Evolutionary conservation across 108 stramenopile genomes (phyloP).

Genomic region (Nitzschia putrida): DNA sequence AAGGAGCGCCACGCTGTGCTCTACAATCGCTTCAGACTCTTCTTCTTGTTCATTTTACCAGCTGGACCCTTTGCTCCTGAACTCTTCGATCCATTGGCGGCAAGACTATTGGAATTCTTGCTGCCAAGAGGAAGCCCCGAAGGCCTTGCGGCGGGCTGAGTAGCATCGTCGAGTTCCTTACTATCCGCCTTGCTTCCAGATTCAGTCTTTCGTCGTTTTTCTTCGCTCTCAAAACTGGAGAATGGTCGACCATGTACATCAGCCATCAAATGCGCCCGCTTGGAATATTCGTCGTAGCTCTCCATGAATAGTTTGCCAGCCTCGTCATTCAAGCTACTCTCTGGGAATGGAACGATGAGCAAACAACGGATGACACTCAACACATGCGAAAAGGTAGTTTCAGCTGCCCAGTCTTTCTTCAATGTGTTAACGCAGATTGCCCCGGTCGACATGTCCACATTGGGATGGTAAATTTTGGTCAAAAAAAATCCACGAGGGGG

Average conservation of each 20-base stretch:
- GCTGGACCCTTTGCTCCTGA: slow-evolving; percentile 21
- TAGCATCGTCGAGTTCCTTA: slow-evolving; percentile 6
- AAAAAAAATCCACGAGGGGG: slow-evolving; percentile 97
- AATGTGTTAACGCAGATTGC: slow-evolving; percentile 99
- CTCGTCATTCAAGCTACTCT: slow-evolving; percentile 97
- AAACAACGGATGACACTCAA: slow-evolving; percentile 98
- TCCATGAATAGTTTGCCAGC: slow-evolving; percentile 99
- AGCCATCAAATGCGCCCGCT: slow-evolving; percentile 91
- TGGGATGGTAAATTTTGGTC: slow-evolving; percentile 99
- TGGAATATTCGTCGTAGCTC: slow-evolving; percentile 95
- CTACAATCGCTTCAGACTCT: slow-evolving; percentile 73
- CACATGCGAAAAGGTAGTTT: slow-evolving; percentile 89
- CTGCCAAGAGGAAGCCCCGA: slow-evolving; percentile 37
- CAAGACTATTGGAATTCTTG: slow-evolving; percentile 42
- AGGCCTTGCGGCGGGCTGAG: slow-evolving; percentile 17
- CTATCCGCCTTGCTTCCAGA: slow-evolving; percentile 13
- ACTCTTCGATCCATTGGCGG: slow-evolving; percentile 5
- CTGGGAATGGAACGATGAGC: slow-evolving; percentile 98
- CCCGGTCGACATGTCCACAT: slow-evolving; percentile 91
- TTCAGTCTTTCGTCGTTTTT: slow-evolving; percentile 22
- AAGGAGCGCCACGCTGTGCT: not conserved
- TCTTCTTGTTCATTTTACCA: slow-evolving; percentile 60
- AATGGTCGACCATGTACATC: slow-evolving; percentile 83
- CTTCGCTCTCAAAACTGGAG: slow-evolving; percentile 27
- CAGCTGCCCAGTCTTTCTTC: slow-evolving; percentile 94